These are phyloP conservation scores for Aspergillus arachidicola DNA, from an alignment of 2,329 filamentous ascomycete genomes.

Conservation along the genomic window DNA sequence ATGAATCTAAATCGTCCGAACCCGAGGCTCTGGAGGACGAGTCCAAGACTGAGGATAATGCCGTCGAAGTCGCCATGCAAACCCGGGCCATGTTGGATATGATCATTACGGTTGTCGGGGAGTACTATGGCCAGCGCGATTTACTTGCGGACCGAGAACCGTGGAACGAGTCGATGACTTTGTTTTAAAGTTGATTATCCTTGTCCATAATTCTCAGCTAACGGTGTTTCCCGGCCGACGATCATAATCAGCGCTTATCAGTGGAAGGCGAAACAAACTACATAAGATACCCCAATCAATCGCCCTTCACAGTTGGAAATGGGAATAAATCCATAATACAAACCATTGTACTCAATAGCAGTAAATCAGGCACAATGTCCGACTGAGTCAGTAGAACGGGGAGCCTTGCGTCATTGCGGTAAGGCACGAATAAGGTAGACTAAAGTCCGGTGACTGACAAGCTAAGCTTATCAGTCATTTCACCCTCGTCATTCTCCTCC, in stretches of 20 bases:
- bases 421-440: no score
- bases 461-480: neutral
- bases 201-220: neutral
- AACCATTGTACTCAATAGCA: neutral
- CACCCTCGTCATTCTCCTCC: neutral
- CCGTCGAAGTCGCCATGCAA: slow-evolving; percentile 28
- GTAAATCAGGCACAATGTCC: neutral
- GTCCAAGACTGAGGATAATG: slow-evolving; percentile 16
- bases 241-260: neutral
- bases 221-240: neutral
- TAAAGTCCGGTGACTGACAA: neutral
- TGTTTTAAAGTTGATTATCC: neutral
- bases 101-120: slow-evolving; percentile 84
- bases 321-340: neutral
- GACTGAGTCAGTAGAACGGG: no score
- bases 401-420: neutral
- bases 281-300: neutral
- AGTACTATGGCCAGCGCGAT: slow-evolving; percentile 88
- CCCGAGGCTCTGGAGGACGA: slow-evolving; percentile 1
- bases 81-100: slow-evolving; percentile 78
- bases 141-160: slow-evolving; percentile 71
- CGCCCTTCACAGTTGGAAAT: neutral
- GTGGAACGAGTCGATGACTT: slow-evolving; percentile 42
- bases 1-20: slow-evolving; percentile 24
- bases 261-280: neutral